Evolutionary conservation across 108 stramenopile species (phyloP), one percentile per base, ranked within the genome.

Genomic region (Cylindrotheca closterium): DNA sequence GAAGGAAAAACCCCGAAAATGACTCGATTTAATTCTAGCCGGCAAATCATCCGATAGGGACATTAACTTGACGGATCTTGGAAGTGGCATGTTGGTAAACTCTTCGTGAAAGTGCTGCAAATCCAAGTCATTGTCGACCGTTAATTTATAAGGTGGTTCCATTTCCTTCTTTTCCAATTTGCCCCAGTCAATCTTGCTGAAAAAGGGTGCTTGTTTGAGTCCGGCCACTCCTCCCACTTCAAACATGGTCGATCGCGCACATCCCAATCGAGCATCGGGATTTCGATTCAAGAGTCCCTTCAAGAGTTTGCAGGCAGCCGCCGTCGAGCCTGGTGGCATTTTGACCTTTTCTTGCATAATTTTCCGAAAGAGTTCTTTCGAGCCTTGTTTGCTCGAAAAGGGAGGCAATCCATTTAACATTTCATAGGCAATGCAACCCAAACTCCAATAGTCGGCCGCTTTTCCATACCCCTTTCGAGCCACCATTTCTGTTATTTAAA

Each of bases 391-490:
- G 15, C 89, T 85, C 48, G 79, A 70, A 64, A 99, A 99, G 0
- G 99, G 99, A 10, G 99, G 96, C 2, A 75, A 27, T 4, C 99
- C 99, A 22, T 80, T 68, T 37, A 98, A 66, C 99, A 99, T 99
- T 78, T 99, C 99, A 60, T 87, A 99, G 4, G 91, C 91, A 55
- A 80, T 80, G 34, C 95, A 94, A 7, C 97, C 97, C 55, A 99
- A 78, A 37, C 82, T 80, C 99, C 99, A 99, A 66, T 81, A 99
- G 69, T 99, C 99, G 0, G 97, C 97, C 0, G 96, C 95, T 70
- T 94, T 96, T 25, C 95, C 96, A 66, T 99, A 99, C 33, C 95
- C 95, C 64, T 96, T 92, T 8, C 90, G 31, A 0, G 94, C 85
- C 0, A 97, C 77, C 95, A 97, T 97, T 75, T 99, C 99, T 0